Conservation (phyloP, 352 stramenopile genomes). For the Globisporangium recalcitrans region DNA sequence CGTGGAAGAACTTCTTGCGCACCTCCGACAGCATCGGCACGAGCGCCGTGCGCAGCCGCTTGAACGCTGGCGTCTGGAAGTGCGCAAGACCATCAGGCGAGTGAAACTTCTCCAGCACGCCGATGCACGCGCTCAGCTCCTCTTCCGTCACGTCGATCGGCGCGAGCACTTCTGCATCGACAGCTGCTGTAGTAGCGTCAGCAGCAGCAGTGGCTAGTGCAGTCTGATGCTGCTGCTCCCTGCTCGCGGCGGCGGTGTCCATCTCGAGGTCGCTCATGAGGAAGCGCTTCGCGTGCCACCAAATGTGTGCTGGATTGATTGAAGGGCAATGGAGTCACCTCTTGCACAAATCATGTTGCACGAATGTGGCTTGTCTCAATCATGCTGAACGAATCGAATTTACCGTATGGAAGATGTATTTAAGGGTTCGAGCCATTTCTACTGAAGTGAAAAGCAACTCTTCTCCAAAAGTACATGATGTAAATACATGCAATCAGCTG, state of each 20-base stretch:
- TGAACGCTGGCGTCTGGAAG: conserved; percentile 55
- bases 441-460: no score
- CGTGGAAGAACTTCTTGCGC: conserved; percentile 58
- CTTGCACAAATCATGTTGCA: not conserved
- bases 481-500: no score
- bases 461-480: no score
- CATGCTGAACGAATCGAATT: no score
- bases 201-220: not conserved
- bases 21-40: conserved; percentile 58
- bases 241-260: not conserved
- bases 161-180: not conserved
- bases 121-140: conserved; percentile 53
- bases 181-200: not conserved
- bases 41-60: conserved; percentile 53
- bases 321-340: not conserved
- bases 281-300: not conserved
- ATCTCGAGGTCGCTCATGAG: conserved; percentile 11
- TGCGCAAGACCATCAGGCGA: conserved; percentile 32
- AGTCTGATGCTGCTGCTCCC: not conserved
- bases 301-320: not conserved
- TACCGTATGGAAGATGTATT: no score
- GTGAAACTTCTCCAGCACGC: conserved; percentile 53
- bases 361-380: no score
- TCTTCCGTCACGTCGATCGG: conserved; percentile 34
- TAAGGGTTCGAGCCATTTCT: no score